Conservation (phyloP, 164 flowering plant species). For the Berberis thunbergii region DNA sequence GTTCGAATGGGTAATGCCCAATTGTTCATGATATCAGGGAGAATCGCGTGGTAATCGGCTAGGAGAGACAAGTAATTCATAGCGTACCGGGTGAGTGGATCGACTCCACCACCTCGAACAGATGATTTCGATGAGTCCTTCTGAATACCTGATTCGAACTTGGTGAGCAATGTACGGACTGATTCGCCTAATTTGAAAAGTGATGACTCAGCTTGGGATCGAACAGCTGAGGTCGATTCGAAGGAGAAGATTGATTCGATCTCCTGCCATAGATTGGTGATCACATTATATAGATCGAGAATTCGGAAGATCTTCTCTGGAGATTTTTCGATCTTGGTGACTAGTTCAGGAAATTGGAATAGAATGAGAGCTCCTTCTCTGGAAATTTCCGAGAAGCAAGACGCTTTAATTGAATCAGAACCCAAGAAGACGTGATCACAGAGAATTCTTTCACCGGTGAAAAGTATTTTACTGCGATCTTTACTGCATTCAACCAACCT, state of each 20-base stretch:
- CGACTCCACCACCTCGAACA: conserved; percentile 41
- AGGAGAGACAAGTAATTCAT: conserved; percentile 42
- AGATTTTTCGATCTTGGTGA: conserved; percentile 32
- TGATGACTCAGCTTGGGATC: conserved; percentile 35
- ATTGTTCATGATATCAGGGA: conserved; percentile 37
- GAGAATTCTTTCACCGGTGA: conserved; percentile 53
- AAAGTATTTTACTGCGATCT: conserved; percentile 40
- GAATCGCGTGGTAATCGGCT: conserved; percentile 35
- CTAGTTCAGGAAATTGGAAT: conserved; percentile 46
- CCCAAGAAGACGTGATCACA: conserved; percentile 59
- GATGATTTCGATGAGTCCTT: conserved; percentile 38
- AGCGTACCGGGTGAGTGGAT: conserved; percentile 35
- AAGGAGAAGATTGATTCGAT: conserved; percentile 52
- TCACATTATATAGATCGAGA: conserved; percentile 52
- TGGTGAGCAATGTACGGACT: conserved; percentile 30
- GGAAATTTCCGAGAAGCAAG: conserved; percentile 50
- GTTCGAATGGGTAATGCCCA: conserved; percentile 25
- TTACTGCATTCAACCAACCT: conserved; percentile 48
- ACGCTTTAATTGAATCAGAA: conserved; percentile 37
- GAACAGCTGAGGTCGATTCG: conserved; percentile 36
- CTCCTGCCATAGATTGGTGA: conserved; percentile 45
- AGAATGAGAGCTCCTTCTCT: conserved; percentile 44
- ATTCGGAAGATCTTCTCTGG: conserved; percentile 47
- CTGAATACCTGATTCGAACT: conserved; percentile 45
- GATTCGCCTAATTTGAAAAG: conserved; percentile 43